A percentile compares a stretch with the other conserved stretches of the same genome.
Evolutionary conservation across 306 rosid genomes (phyloP).

Genomic region (Quercus alba): DNA sequence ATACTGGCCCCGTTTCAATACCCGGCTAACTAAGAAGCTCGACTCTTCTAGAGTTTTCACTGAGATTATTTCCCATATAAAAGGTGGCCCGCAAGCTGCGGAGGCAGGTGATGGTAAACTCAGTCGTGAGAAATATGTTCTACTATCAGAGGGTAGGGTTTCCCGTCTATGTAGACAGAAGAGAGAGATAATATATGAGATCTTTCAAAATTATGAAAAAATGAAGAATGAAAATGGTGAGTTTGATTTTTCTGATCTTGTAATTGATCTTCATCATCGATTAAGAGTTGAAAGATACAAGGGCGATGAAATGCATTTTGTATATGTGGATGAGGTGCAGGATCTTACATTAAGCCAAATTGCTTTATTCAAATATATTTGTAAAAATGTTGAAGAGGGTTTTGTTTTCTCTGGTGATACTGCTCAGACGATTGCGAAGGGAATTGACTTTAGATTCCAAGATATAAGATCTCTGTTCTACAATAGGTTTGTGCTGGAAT

Average conservation of each 20-base stretch:
- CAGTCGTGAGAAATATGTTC: slow-evolving; percentile 44
- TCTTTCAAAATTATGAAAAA: slow-evolving; percentile 61
- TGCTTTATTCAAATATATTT: slow-evolving; percentile 61
- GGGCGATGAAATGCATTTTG: slow-evolving; percentile 55
- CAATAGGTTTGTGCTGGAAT: slow-evolving; percentile 49
- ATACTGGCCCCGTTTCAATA: slow-evolving; percentile 75
- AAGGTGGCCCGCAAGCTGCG: slow-evolving; percentile 45
- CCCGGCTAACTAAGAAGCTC: slow-evolving; percentile 45
- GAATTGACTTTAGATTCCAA: slow-evolving; percentile 72
- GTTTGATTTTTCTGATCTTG: slow-evolving; percentile 76
- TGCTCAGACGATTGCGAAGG: slow-evolving; percentile 75
- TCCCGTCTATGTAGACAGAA: slow-evolving; percentile 40
- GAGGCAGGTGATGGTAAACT: slow-evolving; percentile 45
- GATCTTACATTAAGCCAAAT: slow-evolving; percentile 81
- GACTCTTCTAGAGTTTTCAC: slow-evolving; percentile 59
- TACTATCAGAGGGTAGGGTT: slow-evolving; percentile 33
- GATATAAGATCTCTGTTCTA: slow-evolving; percentile 62
- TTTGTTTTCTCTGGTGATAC: slow-evolving; percentile 87
- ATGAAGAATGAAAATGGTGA: slow-evolving; percentile 61
- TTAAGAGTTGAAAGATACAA: slow-evolving; percentile 34
- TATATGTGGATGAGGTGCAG: slow-evolving; percentile 81
- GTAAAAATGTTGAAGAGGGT: slow-evolving; percentile 75
- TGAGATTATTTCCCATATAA: slow-evolving; percentile 71
- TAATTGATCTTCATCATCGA: slow-evolving; percentile 55
- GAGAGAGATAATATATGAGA: slow-evolving; percentile 53